Percentiles rank a stretch among this genome's conserved stretches.
phyloP scores from a whole-genome alignment of 2,329 filamentous ascomycete species.

The Paraphaeosphaeria sporulosa region DNA sequence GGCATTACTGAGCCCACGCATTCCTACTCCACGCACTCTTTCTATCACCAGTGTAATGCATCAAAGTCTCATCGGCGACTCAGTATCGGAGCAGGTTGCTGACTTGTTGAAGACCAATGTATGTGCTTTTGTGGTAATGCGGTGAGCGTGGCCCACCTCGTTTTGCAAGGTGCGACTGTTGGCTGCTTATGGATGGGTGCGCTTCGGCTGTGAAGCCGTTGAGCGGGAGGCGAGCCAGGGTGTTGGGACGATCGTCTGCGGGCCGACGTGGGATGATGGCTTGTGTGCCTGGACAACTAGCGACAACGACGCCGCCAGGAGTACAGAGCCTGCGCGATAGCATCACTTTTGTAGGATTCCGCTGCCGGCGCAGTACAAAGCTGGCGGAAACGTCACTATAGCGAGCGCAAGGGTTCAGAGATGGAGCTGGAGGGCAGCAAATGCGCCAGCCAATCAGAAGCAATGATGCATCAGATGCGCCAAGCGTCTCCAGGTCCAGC shows the following conservation, averaged over 20 bases:
- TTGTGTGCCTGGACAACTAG: not conserved
- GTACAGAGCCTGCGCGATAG: not conserved
- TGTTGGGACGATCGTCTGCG: slow-evolving; percentile 4
- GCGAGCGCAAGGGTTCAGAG: not conserved
- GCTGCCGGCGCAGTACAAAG: not conserved
- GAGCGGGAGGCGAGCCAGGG: slow-evolving; percentile 4
- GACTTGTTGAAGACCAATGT: no score
- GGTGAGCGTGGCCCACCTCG: no score
- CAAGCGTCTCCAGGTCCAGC: slow-evolving; percentile 4
- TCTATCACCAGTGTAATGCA: no score
- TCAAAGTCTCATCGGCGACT: no score
- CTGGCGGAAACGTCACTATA: not conserved
- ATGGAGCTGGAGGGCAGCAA: slow-evolving; percentile 1
- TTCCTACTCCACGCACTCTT: no score
- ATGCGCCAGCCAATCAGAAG: slow-evolving; percentile 6
- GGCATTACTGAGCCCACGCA: no score
- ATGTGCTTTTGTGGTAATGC: no score
- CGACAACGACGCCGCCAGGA: not conserved
- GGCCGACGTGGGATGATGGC: slow-evolving; percentile 10
- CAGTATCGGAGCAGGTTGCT: no score
- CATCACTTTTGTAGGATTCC: not conserved
- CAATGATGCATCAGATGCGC: slow-evolving; percentile 1
- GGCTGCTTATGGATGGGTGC: not conserved
- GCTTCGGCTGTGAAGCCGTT: not conserved
- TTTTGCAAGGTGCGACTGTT: not conserved